Evolutionary conservation across 345 rosid species (phyloP), one percentile per base, ranked within the genome.

Genomic region (Populus nigra): DNA sequence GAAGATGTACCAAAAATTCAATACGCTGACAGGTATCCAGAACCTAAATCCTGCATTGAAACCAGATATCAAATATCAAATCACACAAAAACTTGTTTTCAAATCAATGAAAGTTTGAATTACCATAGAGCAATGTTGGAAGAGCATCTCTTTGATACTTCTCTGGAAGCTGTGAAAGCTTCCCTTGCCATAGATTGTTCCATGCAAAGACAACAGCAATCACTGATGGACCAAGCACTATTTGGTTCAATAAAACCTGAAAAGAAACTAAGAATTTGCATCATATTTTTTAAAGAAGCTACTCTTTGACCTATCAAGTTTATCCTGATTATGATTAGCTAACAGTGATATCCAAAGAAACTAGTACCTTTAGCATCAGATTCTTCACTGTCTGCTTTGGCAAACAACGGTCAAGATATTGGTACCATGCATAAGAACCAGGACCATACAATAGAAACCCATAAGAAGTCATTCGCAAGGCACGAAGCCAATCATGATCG

Each of bases 401-500:
- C 84, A 95, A 83, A 84, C 81, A 79, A 78, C 63, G 84, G 74
- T 95, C 99, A 78, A 93, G 99, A 78, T 35, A 87, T 65, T 82
- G 93, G 76, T 95, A 93, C 98, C 99, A 93, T 1, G 88, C 90
- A 85, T 87, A 90, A 62, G 97, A 93, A 85, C 98, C 97, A 61
- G 99, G 99, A 0, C 98, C 99, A 72, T 93, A 95, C 20, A 93
- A 75, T 35, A 95, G 86, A 85, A 93, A 93, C 49, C 99, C 99
- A 76, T 95, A 95, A 59, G 98, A 89, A 79, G 91, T 77, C 98
- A 95, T 95, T 82, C 98, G 83, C 81, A 93, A 78, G 55, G 99
- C 91, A 74, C 98, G 96, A 29, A 87, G 65, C 97, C 93, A 93
- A 73, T 95, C 98, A 85, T 95, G 98, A 69, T 88, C 84, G 20